Evolutionary conservation across 2,329 filamentous ascomycete species (phyloP).

Genomic region (Colletotrichum costaricense): DNA sequence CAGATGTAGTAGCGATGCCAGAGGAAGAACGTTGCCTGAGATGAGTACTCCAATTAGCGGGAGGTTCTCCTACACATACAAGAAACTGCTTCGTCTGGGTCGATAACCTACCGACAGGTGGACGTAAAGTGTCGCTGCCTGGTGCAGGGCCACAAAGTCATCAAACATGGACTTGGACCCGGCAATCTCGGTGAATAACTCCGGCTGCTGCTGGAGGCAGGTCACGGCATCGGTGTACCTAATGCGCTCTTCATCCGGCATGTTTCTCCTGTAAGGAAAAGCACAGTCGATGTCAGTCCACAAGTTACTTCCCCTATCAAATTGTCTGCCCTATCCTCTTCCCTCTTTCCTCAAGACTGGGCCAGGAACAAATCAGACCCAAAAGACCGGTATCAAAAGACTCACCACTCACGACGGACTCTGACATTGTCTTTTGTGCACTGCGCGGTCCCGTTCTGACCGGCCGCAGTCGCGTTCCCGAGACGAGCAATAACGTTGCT

Average conservation of each 20-base stretch:
- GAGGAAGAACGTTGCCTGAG: constrained; percentile 32
- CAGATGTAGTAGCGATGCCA: constrained; percentile 40
- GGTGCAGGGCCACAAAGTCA: constrained; percentile 19
- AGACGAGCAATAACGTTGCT: not conserved
- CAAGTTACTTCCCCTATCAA: not conserved
- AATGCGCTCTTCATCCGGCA: constrained; percentile 19
- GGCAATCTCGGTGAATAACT: not conserved
- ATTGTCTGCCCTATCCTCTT: not conserved
- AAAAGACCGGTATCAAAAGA: not conserved
- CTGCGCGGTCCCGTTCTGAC: not conserved
- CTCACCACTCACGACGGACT: constrained; percentile 7
- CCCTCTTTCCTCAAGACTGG: not conserved
- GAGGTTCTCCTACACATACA: not conserved
- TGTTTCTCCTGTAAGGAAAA: constrained; percentile 5
- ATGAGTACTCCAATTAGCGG: not conserved
- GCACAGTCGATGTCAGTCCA: not conserved
- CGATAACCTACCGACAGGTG: not conserved
- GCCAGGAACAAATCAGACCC: not conserved
- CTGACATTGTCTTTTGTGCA: constrained; percentile 5
- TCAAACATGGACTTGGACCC: constrained; percentile 11
- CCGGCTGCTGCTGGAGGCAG: constrained; percentile 12
- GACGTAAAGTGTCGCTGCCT: constrained; percentile 6
- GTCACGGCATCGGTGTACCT: constrained; percentile 18
- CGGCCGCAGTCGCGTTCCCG: not conserved
- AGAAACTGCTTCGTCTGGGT: not conserved